These are phyloP conservation scores for Flaveria sonorensis DNA, from an alignment of 129 eudicot genomes.

Conservation along the genomic window DNA sequence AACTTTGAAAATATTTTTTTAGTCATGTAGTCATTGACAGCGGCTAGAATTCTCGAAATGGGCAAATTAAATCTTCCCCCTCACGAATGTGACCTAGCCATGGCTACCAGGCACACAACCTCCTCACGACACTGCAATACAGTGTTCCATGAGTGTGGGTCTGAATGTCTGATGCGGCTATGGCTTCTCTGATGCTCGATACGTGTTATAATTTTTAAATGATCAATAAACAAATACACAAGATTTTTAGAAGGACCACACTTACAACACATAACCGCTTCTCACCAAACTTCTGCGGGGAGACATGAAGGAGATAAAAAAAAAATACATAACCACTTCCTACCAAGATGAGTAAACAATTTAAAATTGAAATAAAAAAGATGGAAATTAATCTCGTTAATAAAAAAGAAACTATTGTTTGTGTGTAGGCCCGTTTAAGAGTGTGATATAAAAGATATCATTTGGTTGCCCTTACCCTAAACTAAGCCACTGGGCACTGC, in stretches of 20 bases:
- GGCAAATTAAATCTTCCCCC: no score
- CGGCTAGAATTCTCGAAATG: no score
- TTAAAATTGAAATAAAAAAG: neutral
- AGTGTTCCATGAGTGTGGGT: no score
- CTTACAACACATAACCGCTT: neutral
- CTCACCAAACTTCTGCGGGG: neutral
- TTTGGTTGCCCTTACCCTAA: neutral
- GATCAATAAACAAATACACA: neutral
- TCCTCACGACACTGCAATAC: no score
- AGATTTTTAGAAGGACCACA: neutral
- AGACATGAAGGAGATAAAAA: neutral
- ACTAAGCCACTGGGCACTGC: neutral
- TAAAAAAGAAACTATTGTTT: neutral
- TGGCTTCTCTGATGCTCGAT: no score
- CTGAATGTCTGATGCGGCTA: no score
- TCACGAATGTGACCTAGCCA: no score
- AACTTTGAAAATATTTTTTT: no score
- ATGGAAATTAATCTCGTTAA: neutral
- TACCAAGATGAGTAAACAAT: conserved; percentile 9
- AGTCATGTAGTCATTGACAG: no score
- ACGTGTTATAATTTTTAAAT: neutral
- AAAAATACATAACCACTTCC: neutral
- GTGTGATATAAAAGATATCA: neutral
- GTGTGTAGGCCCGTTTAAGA: neutral
- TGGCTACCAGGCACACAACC: no score